phyloP scores from a whole-genome alignment of 768 basidiomycete species.

The Hygrocybe punicea region DNA sequence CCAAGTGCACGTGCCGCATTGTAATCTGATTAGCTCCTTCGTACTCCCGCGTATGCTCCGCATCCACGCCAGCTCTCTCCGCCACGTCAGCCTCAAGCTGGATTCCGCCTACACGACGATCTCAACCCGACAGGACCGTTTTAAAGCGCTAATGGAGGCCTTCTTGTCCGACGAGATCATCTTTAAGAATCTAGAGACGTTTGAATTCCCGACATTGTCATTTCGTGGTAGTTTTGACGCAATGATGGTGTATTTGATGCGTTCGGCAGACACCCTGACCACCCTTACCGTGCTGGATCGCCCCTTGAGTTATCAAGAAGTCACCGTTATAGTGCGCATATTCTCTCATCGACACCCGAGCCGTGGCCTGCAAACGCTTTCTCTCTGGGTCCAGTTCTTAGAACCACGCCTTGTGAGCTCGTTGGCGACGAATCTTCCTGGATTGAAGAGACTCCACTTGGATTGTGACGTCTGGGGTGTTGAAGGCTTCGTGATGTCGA shows the following conservation, averaged over 20 bases:
- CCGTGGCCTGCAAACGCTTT: neutral
- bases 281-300: neutral
- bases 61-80: slow-evolving; percentile 29
- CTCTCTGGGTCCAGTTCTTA: neutral
- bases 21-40: slow-evolving; percentile 30
- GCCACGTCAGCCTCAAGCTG: slow-evolving; percentile 37
- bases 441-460: neutral
- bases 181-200: slow-evolving; percentile 29
- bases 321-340: neutral
- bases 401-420: neutral
- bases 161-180: slow-evolving; percentile 25
- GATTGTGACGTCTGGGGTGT: neutral
- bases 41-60: slow-evolving; percentile 36
- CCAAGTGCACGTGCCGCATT: slow-evolving; percentile 39
- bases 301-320: neutral
- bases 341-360: neutral
- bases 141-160: slow-evolving; percentile 34
- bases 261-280: slow-evolving; percentile 1
- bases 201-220: slow-evolving; percentile 44
- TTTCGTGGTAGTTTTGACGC: slow-evolving; percentile 6
- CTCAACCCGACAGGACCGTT: neutral
- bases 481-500: neutral
- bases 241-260: neutral
- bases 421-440: neutral
- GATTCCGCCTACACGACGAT: slow-evolving; percentile 31